Evolutionary conservation across 1,284 basidiomycete genomes (phyloP), one percentile per base, ranked within the genome.

Genomic region (Naganishia sp.): DNA sequence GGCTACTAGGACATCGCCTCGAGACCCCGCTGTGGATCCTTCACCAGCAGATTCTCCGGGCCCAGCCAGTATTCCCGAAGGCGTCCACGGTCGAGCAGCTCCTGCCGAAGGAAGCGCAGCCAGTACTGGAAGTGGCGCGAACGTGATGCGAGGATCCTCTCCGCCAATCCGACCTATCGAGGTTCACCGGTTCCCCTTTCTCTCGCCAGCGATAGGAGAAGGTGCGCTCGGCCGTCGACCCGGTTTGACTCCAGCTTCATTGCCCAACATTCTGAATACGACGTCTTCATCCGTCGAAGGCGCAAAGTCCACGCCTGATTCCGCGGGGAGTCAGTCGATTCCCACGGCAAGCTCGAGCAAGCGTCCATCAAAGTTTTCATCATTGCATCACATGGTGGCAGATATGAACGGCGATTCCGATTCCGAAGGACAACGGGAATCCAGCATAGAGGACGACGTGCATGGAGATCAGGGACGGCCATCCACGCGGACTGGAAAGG

Each of bases 311-410:
- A 35, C 7, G 13, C 18, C 32, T 54, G 32, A 39, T 21, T 28
- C 58, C 28, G 21, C 6, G 15, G 17, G 43, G 43, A 25, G 23
- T 41, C 47, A 28, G 18, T 32, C 35, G 15, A 3, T 6, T 13
- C 45, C 35, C 23, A 23, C n/a, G 13, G 28, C 32, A 35, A 41
- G 41, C 21, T 35, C 47, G 47, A 50, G 35, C 5, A 61, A 61
- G 39, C 56, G 23, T n/a, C 57, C 35, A 3, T 50, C 47, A 35
- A 61, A 61, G 35, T 61, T 61, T 61, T 50, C 58, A n/a, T 61
- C 58, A 39, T n/a, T 61, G 58, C 47, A 61, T 42, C 58, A 42
- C 10, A 61, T 61, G 58, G 58, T 61, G 13, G 58, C 58, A 11
- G 58, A 61, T 28, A 47, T 61, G 6, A 28, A 11, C 7, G 35